Percentiles rank a stretch among this genome's conserved stretches.
Conservation (phyloP, 768 basidiomycete genomes). For the Collybiopsis confluens region DNA sequence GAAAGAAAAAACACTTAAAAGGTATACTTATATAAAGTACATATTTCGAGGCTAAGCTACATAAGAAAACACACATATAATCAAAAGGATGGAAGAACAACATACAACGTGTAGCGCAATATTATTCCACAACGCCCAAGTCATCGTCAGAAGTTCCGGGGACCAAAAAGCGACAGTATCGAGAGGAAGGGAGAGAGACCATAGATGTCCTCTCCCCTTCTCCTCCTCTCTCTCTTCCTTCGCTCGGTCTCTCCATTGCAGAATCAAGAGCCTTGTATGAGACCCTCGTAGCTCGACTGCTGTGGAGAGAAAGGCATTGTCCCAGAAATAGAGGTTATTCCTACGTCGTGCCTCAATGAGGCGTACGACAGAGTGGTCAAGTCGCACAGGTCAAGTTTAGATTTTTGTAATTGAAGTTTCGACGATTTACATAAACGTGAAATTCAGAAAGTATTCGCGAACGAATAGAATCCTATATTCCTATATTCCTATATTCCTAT, state of each 20-base stretch:
- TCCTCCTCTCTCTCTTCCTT: neutral
- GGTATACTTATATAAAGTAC: too few species aligned
- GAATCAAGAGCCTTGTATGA: constrained; percentile 3
- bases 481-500: neutral
- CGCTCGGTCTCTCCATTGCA: neutral
- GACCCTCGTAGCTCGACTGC: neutral
- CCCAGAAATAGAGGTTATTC: constrained; percentile 2
- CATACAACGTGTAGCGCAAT: too few species aligned
- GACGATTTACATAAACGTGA: constrained; percentile 5
- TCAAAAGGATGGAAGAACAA: too few species aligned
- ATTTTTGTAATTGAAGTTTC: constrained; percentile 6
- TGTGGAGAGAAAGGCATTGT: constrained; percentile 4
- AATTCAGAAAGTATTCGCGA: too few species aligned
- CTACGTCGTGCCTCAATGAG: constrained; percentile 1
- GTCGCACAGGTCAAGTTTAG: constrained; percentile 6
- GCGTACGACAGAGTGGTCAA: constrained; percentile 6
- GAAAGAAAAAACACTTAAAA: too few species aligned
- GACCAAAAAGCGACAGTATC: too few species aligned
- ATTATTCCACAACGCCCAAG: too few species aligned
- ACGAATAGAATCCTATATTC: too few species aligned
- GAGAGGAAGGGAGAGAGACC: too few species aligned
- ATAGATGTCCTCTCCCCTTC: neutral
- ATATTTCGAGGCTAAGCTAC: too few species aligned
- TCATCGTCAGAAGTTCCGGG: too few species aligned
- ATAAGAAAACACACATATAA: too few species aligned